A percentile compares a stretch with the other conserved stretches of the same genome.
These are phyloP conservation scores for Pythium oligandrum DNA, from an alignment of 352 stramenopile genomes.

Conservation along the genomic window DNA sequence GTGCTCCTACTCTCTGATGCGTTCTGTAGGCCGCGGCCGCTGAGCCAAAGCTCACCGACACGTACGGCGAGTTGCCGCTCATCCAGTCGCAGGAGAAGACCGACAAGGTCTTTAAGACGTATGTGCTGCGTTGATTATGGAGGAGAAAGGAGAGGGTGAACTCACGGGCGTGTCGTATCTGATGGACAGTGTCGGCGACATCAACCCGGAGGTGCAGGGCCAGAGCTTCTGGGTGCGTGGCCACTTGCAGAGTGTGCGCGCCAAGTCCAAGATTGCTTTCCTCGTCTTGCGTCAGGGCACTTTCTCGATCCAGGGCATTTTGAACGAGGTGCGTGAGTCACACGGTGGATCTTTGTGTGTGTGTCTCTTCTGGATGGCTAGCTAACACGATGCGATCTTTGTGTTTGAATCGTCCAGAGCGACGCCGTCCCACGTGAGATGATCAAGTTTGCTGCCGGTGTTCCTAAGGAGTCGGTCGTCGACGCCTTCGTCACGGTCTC, in stretches of 20 bases:
- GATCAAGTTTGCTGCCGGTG: slow-evolving; percentile 94
- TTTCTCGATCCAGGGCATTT: slow-evolving; percentile 94
- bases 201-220: slow-evolving; percentile 77
- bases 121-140: slow-evolving; percentile 21
- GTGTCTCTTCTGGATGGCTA: too few relatives aligned
- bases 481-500: slow-evolving; percentile 93
- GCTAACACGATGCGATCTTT: too few relatives aligned
- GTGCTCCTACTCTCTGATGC: too few relatives aligned
- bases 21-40: slow-evolving; percentile 27
- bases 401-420: slow-evolving; percentile 23
- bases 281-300: slow-evolving; percentile 95
- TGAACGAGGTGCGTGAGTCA: slow-evolving; percentile 42
- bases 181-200: slow-evolving; percentile 36
- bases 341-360: too few relatives aligned
- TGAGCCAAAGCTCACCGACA: slow-evolving; percentile 73
- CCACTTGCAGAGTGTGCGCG: slow-evolving; percentile 93
- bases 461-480: slow-evolving; percentile 96
- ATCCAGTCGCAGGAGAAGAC: slow-evolving; percentile 87
- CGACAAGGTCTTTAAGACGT: slow-evolving; percentile 64
- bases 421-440: slow-evolving; percentile 92
- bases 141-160: slow-evolving; percentile 3
- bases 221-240: slow-evolving; percentile 94
- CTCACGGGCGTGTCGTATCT: too few relatives aligned
- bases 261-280: slow-evolving; percentile 94
- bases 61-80: slow-evolving; percentile 85